These are phyloP conservation scores for Dentipellis fragilis DNA, from an alignment of 768 basidiomycete genomes.

Conservation along the genomic window DNA sequence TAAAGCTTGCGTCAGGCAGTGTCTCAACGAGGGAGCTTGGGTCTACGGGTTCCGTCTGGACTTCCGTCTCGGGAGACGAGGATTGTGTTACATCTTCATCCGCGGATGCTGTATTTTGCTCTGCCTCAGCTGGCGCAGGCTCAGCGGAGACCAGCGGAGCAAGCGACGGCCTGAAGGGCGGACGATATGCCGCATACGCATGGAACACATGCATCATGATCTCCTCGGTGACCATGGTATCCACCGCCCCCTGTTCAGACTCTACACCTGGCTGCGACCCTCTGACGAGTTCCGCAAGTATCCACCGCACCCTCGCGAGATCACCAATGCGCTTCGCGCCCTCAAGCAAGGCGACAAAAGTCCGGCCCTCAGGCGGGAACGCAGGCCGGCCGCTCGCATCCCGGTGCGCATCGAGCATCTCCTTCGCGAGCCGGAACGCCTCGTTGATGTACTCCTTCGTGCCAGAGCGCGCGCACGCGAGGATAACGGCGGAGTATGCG, in stretches of 20 bases:
- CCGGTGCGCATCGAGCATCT: constrained; percentile 77
- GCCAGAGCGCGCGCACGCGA: constrained; percentile 66
- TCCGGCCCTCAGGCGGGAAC: constrained; percentile 51
- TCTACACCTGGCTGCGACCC: constrained; percentile 15
- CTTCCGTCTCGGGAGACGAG: not conserved
- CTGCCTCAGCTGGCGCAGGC: not conserved
- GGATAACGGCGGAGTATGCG: constrained; percentile 77
- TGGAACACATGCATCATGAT: constrained; percentile 81
- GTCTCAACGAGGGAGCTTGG: not conserved
- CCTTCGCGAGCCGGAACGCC: constrained; percentile 71
- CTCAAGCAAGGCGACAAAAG: constrained; percentile 81
- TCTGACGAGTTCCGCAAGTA: constrained; percentile 74
- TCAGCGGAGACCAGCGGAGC: constrained; percentile 30
- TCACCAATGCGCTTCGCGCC: constrained; percentile 86
- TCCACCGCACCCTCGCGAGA: constrained; percentile 75
- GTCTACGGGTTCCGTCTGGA: not conserved
- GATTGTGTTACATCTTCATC: not conserved
- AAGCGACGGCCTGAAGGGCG: constrained; percentile 49
- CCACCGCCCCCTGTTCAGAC: constrained; percentile 18
- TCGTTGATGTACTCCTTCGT: constrained; percentile 59
- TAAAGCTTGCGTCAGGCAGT: constrained; percentile 12
- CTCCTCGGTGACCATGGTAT: constrained; percentile 45
- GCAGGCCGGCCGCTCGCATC: constrained; percentile 49
- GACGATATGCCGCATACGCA: constrained; percentile 72
- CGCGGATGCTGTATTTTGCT: not conserved